Percentiles rank a stretch among this genome's conserved stretches.
Conservation (phyloP, 352 stramenopile genomes). For the Pythium sukuiense region DNA sequence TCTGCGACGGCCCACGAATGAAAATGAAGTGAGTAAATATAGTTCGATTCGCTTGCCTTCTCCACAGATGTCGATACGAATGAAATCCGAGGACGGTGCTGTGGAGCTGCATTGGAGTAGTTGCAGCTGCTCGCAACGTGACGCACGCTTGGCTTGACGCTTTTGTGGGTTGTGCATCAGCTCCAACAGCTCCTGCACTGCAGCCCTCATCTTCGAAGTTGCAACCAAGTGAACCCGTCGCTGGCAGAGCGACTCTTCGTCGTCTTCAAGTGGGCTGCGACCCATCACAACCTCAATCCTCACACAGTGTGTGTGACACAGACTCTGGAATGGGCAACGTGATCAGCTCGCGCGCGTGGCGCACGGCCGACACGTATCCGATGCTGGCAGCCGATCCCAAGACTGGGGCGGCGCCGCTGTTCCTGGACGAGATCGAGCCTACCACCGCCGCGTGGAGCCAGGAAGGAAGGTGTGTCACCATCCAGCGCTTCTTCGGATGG, state of each 20-base stretch:
- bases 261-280: neutral
- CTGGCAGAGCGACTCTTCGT: neutral
- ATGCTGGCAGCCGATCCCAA: neutral
- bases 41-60: neutral
- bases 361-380: slow-evolving; percentile 5
- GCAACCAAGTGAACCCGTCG: neutral
- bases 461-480: slow-evolving; percentile 45
- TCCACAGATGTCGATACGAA: neutral
- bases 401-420: slow-evolving; percentile 29
- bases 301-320: too few species aligned
- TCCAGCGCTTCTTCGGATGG: slow-evolving; percentile 61
- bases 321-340: slow-evolving; percentile 24
- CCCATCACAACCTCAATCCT: neutral
- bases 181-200: too few species aligned
- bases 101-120: neutral
- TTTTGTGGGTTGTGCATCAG: too few species aligned
- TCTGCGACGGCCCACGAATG: neutral
- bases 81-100: neutral
- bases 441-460: slow-evolving; percentile 49
- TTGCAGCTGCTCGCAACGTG: neutral
- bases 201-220: neutral
- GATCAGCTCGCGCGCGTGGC: slow-evolving; percentile 13
- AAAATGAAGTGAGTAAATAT: slow-evolving; percentile 13
- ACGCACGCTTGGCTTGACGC: neutral
- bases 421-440: slow-evolving; percentile 52